phyloP scores from a whole-genome alignment of 1,284 basidiomycete species.

The Papiliotrema fonsecae region DNA sequence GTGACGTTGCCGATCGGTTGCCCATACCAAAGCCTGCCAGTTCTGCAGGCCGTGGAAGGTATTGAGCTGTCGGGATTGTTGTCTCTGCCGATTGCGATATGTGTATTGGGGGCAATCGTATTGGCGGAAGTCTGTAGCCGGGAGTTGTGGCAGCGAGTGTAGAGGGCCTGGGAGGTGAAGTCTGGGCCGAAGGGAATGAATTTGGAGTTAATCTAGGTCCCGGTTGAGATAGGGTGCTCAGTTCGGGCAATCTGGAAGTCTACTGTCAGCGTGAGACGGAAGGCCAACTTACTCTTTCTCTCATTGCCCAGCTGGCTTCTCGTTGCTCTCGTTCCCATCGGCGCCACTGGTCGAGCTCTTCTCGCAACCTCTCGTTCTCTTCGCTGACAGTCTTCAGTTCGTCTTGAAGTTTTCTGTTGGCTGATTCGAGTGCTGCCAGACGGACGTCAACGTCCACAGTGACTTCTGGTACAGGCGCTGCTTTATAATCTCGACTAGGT shows the following conservation, averaged over 20 bases:
- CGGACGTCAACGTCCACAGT: constrained; percentile 22
- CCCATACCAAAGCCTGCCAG: too few species aligned
- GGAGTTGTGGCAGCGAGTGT: background rate
- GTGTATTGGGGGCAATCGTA: constrained; percentile 4
- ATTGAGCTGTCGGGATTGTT: background rate
- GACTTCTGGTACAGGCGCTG: constrained; percentile 12
- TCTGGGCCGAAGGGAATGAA: too few species aligned
- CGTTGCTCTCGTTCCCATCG: constrained; percentile 18
- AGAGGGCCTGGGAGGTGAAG: too few species aligned
- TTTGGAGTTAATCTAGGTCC: too few species aligned
- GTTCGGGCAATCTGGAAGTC: too few species aligned
- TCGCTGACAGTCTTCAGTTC: constrained; percentile 23
- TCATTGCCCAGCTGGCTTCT: background rate
- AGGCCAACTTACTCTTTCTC: too few species aligned
- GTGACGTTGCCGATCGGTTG: too few species aligned
- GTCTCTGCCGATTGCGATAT: background rate
- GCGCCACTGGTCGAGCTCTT: constrained; percentile 22
- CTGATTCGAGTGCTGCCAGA: constrained; percentile 29
- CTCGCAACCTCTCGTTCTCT: constrained; percentile 24
- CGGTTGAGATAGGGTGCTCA: background rate
- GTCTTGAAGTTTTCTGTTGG: constrained; percentile 33
- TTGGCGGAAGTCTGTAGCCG: constrained; percentile 8
- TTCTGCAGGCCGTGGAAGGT: background rate
- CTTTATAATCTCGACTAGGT: background rate
- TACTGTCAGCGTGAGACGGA: background rate